These are phyloP conservation scores for Cryphonectria nitschkei DNA, from an alignment of 2,329 filamentous ascomycete genomes.

Conservation along the genomic window DNA sequence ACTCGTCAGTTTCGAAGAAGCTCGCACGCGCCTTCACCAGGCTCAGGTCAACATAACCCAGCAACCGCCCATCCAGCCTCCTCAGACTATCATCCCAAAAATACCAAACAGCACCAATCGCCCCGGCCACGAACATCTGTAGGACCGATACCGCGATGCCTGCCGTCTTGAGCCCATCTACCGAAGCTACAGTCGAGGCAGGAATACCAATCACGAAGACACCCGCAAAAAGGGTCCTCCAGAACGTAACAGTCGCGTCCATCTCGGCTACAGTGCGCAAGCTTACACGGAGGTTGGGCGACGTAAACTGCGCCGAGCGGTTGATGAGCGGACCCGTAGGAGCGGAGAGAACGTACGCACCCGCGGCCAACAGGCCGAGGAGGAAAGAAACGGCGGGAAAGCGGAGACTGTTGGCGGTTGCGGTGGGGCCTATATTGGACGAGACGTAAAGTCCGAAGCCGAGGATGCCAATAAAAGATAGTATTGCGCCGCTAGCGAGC, in stretches of 20 bases:
- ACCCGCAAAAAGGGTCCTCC: conserved; percentile 47
- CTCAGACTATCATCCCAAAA: conserved; percentile 46
- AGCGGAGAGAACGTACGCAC: conserved; percentile 45
- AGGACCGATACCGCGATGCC: conserved; percentile 47
- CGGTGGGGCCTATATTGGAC: conserved; percentile 20
- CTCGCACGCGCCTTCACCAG: conserved; percentile 47
- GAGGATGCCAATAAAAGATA: conserved; percentile 48
- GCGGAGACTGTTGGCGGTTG: conserved; percentile 34
- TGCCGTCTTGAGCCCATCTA: conserved; percentile 43
- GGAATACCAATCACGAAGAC: conserved; percentile 50
- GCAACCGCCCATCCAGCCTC: conserved; percentile 49
- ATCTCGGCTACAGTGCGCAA: conserved; percentile 54
- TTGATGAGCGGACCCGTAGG: conserved; percentile 48
- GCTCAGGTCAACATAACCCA: conserved; percentile 52
- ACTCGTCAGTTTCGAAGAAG: conserved; percentile 49
- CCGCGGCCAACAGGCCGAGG: conserved; percentile 52
- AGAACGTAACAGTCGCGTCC: conserved; percentile 46
- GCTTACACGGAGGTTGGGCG: conserved; percentile 48
- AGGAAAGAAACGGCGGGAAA: conserved; percentile 50
- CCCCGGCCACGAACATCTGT: conserved; percentile 45
- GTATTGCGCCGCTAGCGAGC: conserved; percentile 39
- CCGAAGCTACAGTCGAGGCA: conserved; percentile 37
- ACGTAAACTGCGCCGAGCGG: conserved; percentile 54
- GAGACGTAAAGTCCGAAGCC: conserved; percentile 50
- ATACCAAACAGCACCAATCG: conserved; percentile 45